These are phyloP conservation scores for Crassisporium funariophilum DNA, from an alignment of 768 basidiomycete genomes.

Conservation along the genomic window DNA sequence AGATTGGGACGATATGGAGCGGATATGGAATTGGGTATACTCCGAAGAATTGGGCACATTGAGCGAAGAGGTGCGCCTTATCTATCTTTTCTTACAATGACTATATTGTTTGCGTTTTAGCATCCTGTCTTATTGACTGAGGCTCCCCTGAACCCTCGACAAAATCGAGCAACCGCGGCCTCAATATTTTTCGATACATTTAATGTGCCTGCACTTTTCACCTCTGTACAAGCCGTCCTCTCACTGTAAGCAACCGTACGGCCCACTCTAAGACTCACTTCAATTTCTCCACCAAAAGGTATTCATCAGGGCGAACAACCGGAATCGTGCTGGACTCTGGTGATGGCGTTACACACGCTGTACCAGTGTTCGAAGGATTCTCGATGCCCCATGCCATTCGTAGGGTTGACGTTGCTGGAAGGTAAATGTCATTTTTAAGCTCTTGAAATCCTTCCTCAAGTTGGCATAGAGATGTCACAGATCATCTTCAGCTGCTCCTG, in stretches of 20 bases:
- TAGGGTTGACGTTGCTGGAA: slow-evolving; percentile 93
- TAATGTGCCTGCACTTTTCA: slow-evolving; percentile 97
- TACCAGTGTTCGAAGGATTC: slow-evolving; percentile 98
- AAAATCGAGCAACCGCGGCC: slow-evolving; percentile 94
- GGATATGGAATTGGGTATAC: slow-evolving; percentile 99
- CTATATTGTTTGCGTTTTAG: slow-evolving; percentile 44
- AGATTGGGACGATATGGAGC: slow-evolving; percentile 99
- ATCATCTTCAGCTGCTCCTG: slow-evolving; percentile 90
- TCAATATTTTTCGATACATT: slow-evolving; percentile 99
- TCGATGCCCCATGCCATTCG: slow-evolving; percentile 99
- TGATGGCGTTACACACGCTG: slow-evolving; percentile 98
- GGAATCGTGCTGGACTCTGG: slow-evolving; percentile 99
- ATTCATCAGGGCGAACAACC: slow-evolving; percentile 97
- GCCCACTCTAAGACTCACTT: slow-evolving; percentile 12
- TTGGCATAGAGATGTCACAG: slow-evolving; percentile 83
- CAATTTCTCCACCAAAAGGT: slow-evolving; percentile 50
- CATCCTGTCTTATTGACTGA: slow-evolving; percentile 98
- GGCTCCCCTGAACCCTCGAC: slow-evolving; percentile 95
- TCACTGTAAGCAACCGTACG: slow-evolving; percentile 66
- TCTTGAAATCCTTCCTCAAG: slow-evolving; percentile 17
- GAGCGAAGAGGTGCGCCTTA: slow-evolving; percentile 83
- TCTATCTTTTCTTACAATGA: slow-evolving; percentile 13
- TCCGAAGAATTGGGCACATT: slow-evolving; percentile 93
- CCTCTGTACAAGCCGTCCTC: slow-evolving; percentile 95
- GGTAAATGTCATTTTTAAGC: slow-evolving; percentile 48